Evolutionary conservation across 2,329 filamentous ascomycete genomes (phyloP).

Genomic region (Epichloe gansuensis): DNA sequence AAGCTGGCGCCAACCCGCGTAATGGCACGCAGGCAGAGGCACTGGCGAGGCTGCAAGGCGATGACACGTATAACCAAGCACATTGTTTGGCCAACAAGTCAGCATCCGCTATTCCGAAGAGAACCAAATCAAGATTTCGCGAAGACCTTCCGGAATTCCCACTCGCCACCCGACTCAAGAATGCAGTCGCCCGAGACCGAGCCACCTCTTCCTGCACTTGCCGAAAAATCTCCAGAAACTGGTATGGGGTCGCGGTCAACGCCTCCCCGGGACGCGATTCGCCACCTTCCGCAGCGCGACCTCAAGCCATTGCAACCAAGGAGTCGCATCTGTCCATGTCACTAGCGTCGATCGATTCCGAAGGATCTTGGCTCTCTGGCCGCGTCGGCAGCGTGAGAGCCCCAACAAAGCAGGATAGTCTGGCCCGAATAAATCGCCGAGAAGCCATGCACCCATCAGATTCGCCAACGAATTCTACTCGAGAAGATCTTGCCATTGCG

Average conservation of each 20-base stretch:
- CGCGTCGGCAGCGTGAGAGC: slow-evolving; percentile 41
- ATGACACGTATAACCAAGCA: slow-evolving; percentile 14
- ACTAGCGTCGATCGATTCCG: slow-evolving; percentile 85
- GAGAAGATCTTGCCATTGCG: slow-evolving; percentile 49
- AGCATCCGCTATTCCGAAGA: slow-evolving; percentile 47
- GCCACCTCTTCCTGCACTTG: slow-evolving; percentile 22
- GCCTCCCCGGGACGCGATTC: slow-evolving; percentile 29
- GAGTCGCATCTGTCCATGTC: slow-evolving; percentile 67
- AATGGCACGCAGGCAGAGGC: slow-evolving; percentile 20
- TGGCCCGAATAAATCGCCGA: slow-evolving; percentile 18
- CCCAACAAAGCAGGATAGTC: slow-evolving; percentile 32
- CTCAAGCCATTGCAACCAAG: slow-evolving; percentile 29
- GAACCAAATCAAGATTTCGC: slow-evolving; percentile 81
- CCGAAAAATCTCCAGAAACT: slow-evolving; percentile 15
- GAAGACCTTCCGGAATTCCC: slow-evolving; percentile 85
- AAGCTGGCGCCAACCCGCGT: slow-evolving; percentile 16
- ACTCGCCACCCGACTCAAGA: slow-evolving; percentile 71
- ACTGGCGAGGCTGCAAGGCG: slow-evolving; percentile 23
- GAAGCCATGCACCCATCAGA: slow-evolving; percentile 24
- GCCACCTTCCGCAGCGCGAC: slow-evolving; percentile 31
- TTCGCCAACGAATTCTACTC: slow-evolving; percentile 31
- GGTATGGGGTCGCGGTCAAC: slow-evolving; percentile 16
- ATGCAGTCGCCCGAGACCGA: slow-evolving; percentile 65
- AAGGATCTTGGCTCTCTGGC: slow-evolving; percentile 90
- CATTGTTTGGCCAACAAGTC: slow-evolving; percentile 21